These are phyloP conservation scores for Schwanniomyces polymorphus DNA, from an alignment of 805 yeast species.

Conservation along the genomic window DNA sequence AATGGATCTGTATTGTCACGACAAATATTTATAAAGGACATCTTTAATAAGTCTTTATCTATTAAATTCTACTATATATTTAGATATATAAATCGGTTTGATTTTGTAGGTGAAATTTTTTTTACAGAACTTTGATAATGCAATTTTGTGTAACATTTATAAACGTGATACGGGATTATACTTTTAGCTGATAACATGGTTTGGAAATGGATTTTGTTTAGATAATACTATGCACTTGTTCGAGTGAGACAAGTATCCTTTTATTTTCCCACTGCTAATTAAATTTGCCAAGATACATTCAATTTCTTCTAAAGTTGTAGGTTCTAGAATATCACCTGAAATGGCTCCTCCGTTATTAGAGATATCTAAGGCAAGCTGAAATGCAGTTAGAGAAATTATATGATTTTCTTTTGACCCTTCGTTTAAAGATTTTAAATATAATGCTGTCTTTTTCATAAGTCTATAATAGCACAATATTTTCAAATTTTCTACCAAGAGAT, in stretches of 20 bases:
- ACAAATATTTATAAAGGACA: slow-evolving; percentile 90
- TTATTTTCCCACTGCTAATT: slow-evolving; percentile 59
- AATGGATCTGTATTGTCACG: slow-evolving; percentile 98
- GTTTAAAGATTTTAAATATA: slow-evolving; percentile 19
- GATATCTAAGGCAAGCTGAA: slow-evolving; percentile 44
- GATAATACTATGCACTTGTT: slow-evolving; percentile 74
- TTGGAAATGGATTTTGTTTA: slow-evolving; percentile 72
- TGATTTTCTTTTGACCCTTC: slow-evolving; percentile 29
- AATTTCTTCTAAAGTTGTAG: slow-evolving; percentile 45
- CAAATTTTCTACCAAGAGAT: slow-evolving; percentile 55
- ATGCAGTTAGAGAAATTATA: slow-evolving; percentile 41
- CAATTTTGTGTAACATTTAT: not conserved
- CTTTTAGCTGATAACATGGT: not conserved
- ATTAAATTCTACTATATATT: not conserved
- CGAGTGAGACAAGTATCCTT: slow-evolving; percentile 81
- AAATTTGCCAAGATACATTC: slow-evolving; percentile 72
- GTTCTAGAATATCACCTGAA: slow-evolving; percentile 1
- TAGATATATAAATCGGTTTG: not conserved
- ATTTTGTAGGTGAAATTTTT: slow-evolving; percentile 4
- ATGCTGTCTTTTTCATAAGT: slow-evolving; percentile 44
- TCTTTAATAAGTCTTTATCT: slow-evolving; percentile 19
- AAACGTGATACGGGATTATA: slow-evolving; percentile 1
- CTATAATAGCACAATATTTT: slow-evolving; percentile 51
- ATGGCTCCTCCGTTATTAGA: slow-evolving; percentile 13
- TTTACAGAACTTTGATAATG: not conserved